Percentiles rank a stretch among this genome's conserved stretches.
phyloP scores from a whole-genome alignment of 1,284 basidiomycete species.

The Marasmius oreades region DNA sequence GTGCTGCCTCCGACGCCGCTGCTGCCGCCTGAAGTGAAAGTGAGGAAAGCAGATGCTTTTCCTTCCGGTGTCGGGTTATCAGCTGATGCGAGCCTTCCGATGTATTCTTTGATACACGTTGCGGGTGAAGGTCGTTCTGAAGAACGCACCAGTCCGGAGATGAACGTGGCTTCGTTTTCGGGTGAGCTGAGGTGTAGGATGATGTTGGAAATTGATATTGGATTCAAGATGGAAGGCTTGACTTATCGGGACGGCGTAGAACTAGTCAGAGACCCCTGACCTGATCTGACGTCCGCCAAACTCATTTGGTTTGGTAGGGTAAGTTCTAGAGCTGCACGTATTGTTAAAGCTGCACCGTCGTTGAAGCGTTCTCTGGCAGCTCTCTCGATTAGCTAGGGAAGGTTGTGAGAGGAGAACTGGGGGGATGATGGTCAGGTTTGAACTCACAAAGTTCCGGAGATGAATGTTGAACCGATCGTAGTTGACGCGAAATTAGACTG shows the following conservation, averaged over 20 bases:
- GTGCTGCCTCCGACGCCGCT: neutral
- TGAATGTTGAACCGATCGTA: slow-evolving; percentile 86
- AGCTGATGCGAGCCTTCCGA: slow-evolving; percentile 70
- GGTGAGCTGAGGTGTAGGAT: slow-evolving; percentile 47
- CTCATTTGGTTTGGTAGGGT: slow-evolving; percentile 63
- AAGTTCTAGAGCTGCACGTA: slow-evolving; percentile 68
- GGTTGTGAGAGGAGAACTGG: slow-evolving; percentile 12
- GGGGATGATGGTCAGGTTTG: too few species aligned
- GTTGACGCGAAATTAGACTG: slow-evolving; percentile 81
- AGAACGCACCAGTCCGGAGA: slow-evolving; percentile 49
- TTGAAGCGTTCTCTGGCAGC: slow-evolving; percentile 81
- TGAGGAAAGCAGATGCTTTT: slow-evolving; percentile 63
- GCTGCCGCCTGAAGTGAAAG: slow-evolving; percentile 60
- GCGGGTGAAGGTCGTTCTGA: slow-evolving; percentile 58
- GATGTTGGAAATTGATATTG: slow-evolving; percentile 60
- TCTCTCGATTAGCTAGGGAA: slow-evolving; percentile 64
- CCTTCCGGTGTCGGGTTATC: slow-evolving; percentile 78
- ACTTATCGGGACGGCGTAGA: slow-evolving; percentile 12
- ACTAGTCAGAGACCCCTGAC: slow-evolving; percentile 41
- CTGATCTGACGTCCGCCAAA: slow-evolving; percentile 61
- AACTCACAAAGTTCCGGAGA: slow-evolving; percentile 78
- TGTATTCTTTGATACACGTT: slow-evolving; percentile 69
- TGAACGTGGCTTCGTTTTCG: slow-evolving; percentile 51
- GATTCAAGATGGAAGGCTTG: slow-evolving; percentile 41
- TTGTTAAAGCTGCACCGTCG: slow-evolving; percentile 62